Evolutionary conservation across 768 basidiomycete species (phyloP).

Genomic region (Sarcodon sp.): DNA sequence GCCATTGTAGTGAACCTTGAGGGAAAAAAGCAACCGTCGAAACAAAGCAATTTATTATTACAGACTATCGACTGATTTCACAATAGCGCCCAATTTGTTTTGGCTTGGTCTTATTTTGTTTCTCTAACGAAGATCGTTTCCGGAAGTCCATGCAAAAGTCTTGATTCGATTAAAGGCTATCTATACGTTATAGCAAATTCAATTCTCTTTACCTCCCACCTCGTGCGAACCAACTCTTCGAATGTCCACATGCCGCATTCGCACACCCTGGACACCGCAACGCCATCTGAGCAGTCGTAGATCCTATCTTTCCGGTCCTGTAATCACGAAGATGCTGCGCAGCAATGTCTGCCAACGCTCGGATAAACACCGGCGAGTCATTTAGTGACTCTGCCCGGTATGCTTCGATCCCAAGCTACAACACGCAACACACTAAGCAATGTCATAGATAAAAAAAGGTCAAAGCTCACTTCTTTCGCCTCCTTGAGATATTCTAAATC

Average conservation of each 20-base stretch:
- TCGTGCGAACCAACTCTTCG: constrained; percentile 82
- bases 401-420: constrained; percentile 82
- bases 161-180: too few species aligned
- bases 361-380: constrained; percentile 90
- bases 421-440: neutral
- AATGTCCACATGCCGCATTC: constrained; percentile 74
- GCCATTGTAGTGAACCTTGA: neutral
- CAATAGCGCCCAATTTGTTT: too few species aligned
- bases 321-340: constrained; percentile 64
- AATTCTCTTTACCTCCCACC: constrained; percentile 33
- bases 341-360: constrained; percentile 87
- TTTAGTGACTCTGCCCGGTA: constrained; percentile 86
- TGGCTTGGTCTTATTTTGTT: too few species aligned
- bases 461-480: constrained; percentile 63
- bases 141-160: too few species aligned
- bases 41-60: too few species aligned
- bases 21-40: neutral
- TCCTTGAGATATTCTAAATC: constrained; percentile 91
- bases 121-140: too few species aligned
- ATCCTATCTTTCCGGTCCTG: constrained; percentile 37
- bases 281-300: constrained; percentile 66
- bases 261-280: constrained; percentile 92
- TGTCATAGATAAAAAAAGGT: neutral
- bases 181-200: too few species aligned
- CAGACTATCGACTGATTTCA: too few species aligned